These are phyloP conservation scores for Paecilomyces sp. DNA, from an alignment of 2,329 filamentous ascomycete genomes.

Conservation along the genomic window DNA sequence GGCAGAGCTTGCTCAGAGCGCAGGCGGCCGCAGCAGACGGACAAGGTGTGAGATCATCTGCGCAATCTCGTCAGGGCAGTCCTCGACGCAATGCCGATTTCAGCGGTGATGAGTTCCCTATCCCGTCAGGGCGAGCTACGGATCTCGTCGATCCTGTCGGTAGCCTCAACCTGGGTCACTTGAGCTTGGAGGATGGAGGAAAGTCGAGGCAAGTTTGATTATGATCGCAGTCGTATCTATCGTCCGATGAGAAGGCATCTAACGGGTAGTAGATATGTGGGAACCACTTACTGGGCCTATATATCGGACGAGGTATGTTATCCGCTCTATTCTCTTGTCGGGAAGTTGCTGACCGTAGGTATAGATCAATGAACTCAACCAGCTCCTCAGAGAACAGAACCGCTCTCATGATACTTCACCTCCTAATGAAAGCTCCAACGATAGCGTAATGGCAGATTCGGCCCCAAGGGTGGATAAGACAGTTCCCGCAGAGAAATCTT, in stretches of 20 bases:
- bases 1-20: slow-evolving; percentile 1
- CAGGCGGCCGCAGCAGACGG: slow-evolving; percentile 3
- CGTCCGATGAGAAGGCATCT: background rate
- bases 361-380: slow-evolving; percentile 38
- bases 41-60: slow-evolving; percentile 7
- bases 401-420: slow-evolving; percentile 23
- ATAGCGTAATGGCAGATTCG: slow-evolving; percentile 15
- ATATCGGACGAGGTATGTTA: slow-evolving; percentile 34
- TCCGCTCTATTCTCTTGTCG: background rate
- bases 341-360: slow-evolving; percentile 7
- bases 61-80: slow-evolving; percentile 20
- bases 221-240: slow-evolving; percentile 1
- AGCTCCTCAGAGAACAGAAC: slow-evolving; percentile 34
- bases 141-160: slow-evolving; percentile 37
- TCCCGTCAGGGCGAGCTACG: slow-evolving; percentile 33
- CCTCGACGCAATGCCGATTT: slow-evolving; percentile 27
- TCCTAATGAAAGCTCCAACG: slow-evolving; percentile 13
- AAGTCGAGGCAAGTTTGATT: slow-evolving; percentile 21
- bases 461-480: slow-evolving; percentile 7
- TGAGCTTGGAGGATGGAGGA: slow-evolving; percentile 37
- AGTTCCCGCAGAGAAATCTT: slow-evolving; percentile 13
- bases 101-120: slow-evolving; percentile 35
- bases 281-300: slow-evolving; percentile 40
- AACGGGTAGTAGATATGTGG: slow-evolving; percentile 31
- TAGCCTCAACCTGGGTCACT: slow-evolving; percentile 33